Percentiles rank a stretch among this genome's conserved stretches.
These are phyloP conservation scores for Orbilia ellipsospora DNA, from an alignment of 2,329 filamentous ascomycete genomes.

Conservation along the genomic window DNA sequence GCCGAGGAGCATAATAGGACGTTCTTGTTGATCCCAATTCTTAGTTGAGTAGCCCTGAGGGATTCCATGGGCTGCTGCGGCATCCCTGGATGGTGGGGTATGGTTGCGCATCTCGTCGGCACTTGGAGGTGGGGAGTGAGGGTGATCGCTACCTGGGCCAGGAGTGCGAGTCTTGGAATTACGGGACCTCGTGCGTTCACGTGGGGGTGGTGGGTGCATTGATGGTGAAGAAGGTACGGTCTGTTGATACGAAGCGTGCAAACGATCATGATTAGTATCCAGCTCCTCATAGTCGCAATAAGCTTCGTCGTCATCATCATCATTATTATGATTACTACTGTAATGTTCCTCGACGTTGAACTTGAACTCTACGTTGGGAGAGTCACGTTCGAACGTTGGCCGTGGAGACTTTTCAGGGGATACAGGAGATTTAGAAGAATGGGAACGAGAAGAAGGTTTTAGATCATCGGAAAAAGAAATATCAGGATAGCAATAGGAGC, in stretches of 20 bases:
- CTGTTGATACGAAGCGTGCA: slow-evolving; percentile 55
- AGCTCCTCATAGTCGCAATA: slow-evolving; percentile 52
- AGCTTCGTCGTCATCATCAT: slow-evolving; percentile 34
- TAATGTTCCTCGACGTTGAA: slow-evolving; percentile 51
- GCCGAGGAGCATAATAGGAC: slow-evolving; percentile 91
- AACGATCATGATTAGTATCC: slow-evolving; percentile 55
- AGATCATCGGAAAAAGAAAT: slow-evolving; percentile 48
- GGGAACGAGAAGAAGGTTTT: slow-evolving; percentile 33
- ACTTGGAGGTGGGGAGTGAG: slow-evolving; percentile 48
- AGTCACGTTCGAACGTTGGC: slow-evolving; percentile 52
- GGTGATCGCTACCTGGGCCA: slow-evolving; percentile 49
- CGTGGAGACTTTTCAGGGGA: slow-evolving; percentile 46
- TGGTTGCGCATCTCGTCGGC: slow-evolving; percentile 53
- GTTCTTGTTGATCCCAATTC: slow-evolving; percentile 96
- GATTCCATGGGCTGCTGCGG: slow-evolving; percentile 77
- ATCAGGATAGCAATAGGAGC: slow-evolving; percentile 53
- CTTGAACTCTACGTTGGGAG: slow-evolving; percentile 56
- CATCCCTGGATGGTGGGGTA: slow-evolving; percentile 43
- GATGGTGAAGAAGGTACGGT: slow-evolving; percentile 46
- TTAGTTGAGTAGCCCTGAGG: slow-evolving; percentile 92
- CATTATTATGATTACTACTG: not conserved
- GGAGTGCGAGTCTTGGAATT: slow-evolving; percentile 52
- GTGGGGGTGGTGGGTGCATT: slow-evolving; percentile 41
- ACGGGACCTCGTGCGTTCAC: slow-evolving; percentile 45
- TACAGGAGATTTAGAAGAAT: slow-evolving; percentile 50